Base-by-base conservation (phyloP, 73 alveolate genomes). In the Strombidium stylifer region DNA sequence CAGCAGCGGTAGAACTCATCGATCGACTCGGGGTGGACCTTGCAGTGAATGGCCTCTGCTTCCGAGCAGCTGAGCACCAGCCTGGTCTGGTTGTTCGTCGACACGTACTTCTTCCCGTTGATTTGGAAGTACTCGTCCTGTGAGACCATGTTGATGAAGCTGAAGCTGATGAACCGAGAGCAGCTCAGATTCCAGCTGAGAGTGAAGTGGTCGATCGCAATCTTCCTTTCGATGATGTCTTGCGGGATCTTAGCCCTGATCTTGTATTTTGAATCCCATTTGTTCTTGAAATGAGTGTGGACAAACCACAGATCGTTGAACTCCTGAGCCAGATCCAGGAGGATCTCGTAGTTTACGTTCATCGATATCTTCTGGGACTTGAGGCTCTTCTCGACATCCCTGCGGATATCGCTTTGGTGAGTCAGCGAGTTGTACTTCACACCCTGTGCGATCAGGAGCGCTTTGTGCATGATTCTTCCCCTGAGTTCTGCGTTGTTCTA, bases 121-220 rank as follows among this genome's bases (percentile, higher is more conserved):
- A 25, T 26, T 64, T 64, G 47, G 45, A 64, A 7, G 78, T 62
- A 5, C 37, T 27, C 35, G 4, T 45, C 10, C 35, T 45, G 23
- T 49, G 64, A 25, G 25, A 25, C n/a, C 66, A 64, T 19, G 10
- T 64, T 65, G 19, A 45, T 40, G 15, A 64, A 23, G 2, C 78
- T 64, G 31, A 64, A 46, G 12, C 46, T 54, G 20, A 44, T 19
- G 30, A 28, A 64, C 21, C 78, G 52, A 5, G 24, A 24, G 25
- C 45, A 15, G 54, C 78, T 64, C 65, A 46, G 25, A 35, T 64
- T 28, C 78, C 78, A 64, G 20, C 41, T 47, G 28, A 64, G 2
- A 16, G 41, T 30, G 47, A 65, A 24, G 25, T 64, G 66, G 23
- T 64, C 8, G 39, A 27, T 25, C 23, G 19, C 14, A 27, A 64